Percentiles rank a stretch among this genome's conserved stretches.
Conservation (phyloP, 192 early-diverging fungal species). For the Umbelopsis ramanniana region DNA sequence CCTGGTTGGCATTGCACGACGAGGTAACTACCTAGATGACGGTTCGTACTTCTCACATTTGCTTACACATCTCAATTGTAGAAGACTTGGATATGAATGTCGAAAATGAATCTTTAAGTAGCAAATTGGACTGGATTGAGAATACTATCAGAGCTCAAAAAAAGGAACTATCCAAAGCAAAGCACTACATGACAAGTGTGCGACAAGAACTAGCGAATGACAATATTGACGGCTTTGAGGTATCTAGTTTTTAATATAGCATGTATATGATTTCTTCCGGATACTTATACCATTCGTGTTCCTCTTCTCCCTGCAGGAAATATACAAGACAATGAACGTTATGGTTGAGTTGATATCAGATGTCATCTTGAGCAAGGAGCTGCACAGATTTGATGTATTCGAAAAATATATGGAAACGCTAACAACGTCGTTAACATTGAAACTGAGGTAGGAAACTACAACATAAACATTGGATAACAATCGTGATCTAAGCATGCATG, state of each 20-base stretch:
- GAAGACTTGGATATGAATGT: not conserved
- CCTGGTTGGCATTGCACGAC: not conserved
- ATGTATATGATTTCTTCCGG: not conserved
- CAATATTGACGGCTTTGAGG: not conserved
- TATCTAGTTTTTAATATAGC: not conserved
- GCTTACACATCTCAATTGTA: not conserved
- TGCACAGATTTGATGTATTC: not conserved
- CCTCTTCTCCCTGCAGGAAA: not conserved
- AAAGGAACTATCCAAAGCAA: not conserved
- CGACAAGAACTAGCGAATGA: not conserved
- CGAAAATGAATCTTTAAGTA: not conserved
- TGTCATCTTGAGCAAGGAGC: not conserved
- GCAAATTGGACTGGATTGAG: not conserved
- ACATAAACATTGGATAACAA: not conserved
- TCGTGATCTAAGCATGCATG: not conserved
- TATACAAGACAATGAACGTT: not conserved
- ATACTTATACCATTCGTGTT: too few relatives aligned
- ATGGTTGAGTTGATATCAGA: not conserved
- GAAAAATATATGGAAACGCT: not conserved
- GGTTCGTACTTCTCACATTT: not conserved
- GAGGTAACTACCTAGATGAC: not conserved
- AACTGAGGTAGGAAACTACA: not conserved
- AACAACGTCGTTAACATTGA: constrained; percentile 1
- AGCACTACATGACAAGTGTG: not conserved
- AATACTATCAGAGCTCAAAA: not conserved